Evolutionary conservation across 2,329 filamentous ascomycete species (phyloP), one percentile per base, ranked within the genome.

Genomic region (Cercospora sp.): DNA sequence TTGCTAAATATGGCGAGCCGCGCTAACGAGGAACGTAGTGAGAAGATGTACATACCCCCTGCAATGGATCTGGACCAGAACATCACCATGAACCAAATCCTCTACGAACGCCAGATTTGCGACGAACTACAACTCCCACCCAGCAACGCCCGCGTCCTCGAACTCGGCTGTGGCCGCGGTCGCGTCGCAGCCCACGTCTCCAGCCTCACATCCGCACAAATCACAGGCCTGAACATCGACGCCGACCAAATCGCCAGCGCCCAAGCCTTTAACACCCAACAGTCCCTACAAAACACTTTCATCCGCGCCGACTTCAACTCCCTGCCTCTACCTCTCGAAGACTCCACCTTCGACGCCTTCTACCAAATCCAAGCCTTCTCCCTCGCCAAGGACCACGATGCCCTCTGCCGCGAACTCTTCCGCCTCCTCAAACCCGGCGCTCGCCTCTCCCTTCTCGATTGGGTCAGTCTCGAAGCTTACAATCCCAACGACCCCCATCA

Each of bases 341-440:
- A 69, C n/a, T 66, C 66, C 21, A 61, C 71, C 18, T 76, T 75
- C 60, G 75, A 77, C 65, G 74, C 69, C 70, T 76, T 77, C 68
- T 77, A 77, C 66, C 71, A 77, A 61, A 76, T 77, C 34, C 75
- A 77, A 61, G 75, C 75, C 24, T 75, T 77, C 70, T 74, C 71
- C 57, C 65, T 77, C 7, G 73, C 71, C 57, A 74, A 74, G 57
- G 73, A 76, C 63, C 70, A 74, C 49, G 53, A 67, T 1, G 68
- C 69, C 30, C 67, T 76, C 2, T 73, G 68, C 57, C 43, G 62
- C 32, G 75, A 77, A 59, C 67, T 77, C 7, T 71, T 70, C 62
- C 69, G 75, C 18, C 68, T 77, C 9, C 68, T 77, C 26, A 75
- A 74, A 51, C 75, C 75, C 18, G 75, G 75, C 21, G 71, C 75